Evolutionary conservation across 1,139 yeast species (phyloP).

Genomic region (Taphrina wiesneri): DNA sequence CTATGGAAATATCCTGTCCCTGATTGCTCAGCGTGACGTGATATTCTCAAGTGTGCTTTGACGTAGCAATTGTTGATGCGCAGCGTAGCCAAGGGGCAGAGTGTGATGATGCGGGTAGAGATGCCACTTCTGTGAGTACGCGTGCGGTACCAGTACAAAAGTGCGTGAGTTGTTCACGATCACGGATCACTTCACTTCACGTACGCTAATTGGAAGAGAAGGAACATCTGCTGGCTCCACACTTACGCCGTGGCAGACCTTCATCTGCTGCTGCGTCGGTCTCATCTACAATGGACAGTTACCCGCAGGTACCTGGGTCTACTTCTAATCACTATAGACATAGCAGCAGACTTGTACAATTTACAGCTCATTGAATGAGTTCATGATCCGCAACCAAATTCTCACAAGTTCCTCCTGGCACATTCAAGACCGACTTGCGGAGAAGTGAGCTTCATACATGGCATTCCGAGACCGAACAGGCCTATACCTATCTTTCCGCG

Average conservation of each 20-base stretch:
- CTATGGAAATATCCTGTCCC: neutral
- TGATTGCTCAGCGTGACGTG: neutral
- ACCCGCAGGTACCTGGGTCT: too few relatives aligned
- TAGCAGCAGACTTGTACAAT: too few relatives aligned
- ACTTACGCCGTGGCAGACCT: neutral
- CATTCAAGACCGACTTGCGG: neutral
- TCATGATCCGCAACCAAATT: too few relatives aligned
- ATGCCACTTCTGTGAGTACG: neutral
- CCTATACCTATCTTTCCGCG: conserved; percentile 50
- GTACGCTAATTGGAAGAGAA: too few relatives aligned
- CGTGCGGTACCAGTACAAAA: neutral
- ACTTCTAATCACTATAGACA: too few relatives aligned
- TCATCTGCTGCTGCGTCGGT: neutral
- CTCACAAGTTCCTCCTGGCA: neutral
- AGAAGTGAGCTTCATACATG: conserved; percentile 11
- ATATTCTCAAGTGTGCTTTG: neutral
- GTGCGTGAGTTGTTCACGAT: neutral
- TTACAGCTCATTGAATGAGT: too few relatives aligned
- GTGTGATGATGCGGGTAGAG: conserved; percentile 10
- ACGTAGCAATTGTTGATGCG: conserved; percentile 2
- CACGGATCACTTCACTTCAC: too few relatives aligned
- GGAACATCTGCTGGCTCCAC: neutral
- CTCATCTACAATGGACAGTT: too few relatives aligned
- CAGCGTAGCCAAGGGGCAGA: neutral
- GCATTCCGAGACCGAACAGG: conserved; percentile 49